Percentiles rank a stretch among this genome's conserved stretches.
Conservation (phyloP, 768 basidiomycete genomes). For the Fibroporia radiculosa region DNA sequence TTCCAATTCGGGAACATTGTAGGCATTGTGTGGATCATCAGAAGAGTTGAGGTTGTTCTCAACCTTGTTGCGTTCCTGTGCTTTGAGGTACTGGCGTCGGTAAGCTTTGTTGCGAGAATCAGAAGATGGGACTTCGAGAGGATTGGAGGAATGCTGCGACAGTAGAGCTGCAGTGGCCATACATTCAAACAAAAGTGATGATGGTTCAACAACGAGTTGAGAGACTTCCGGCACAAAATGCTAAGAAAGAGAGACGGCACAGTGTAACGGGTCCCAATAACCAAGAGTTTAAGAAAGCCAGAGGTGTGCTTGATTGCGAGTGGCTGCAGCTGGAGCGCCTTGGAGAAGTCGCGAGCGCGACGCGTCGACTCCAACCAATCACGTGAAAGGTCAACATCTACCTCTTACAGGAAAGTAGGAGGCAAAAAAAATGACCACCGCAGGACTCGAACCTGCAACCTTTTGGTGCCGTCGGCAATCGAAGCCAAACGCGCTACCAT, state of each 20-base stretch:
- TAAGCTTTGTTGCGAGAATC: slow-evolving; percentile 45
- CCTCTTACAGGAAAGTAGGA: neutral
- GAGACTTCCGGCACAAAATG: no score
- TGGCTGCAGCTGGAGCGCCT: neutral
- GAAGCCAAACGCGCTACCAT: slow-evolving; percentile 97
- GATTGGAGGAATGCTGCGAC: slow-evolving; percentile 70
- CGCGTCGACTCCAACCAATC: slow-evolving; percentile 1
- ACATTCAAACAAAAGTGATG: slow-evolving; percentile 9
- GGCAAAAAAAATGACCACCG: slow-evolving; percentile 53
- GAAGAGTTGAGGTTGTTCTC: slow-evolving; percentile 32
- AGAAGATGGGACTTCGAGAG: slow-evolving; percentile 59
- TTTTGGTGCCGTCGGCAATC: slow-evolving; percentile 64
- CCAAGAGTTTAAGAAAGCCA: neutral
- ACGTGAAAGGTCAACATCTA: neutral
- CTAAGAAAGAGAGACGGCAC: no score
- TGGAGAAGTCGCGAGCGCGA: no score
- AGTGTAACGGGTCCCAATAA: no score
- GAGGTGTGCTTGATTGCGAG: neutral
- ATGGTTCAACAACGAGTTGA: no score
- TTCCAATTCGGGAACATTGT: slow-evolving; percentile 31
- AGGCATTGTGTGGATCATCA: slow-evolving; percentile 42
- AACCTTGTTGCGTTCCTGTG: slow-evolving; percentile 22
- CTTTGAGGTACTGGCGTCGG: slow-evolving; percentile 26
- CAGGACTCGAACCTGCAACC: slow-evolving; percentile 97
- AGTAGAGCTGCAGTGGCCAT: slow-evolving; percentile 36